Base-by-base conservation (phyloP, 2,329 filamentous ascomycete species). In the Penicillium brevicompactum region DNA sequence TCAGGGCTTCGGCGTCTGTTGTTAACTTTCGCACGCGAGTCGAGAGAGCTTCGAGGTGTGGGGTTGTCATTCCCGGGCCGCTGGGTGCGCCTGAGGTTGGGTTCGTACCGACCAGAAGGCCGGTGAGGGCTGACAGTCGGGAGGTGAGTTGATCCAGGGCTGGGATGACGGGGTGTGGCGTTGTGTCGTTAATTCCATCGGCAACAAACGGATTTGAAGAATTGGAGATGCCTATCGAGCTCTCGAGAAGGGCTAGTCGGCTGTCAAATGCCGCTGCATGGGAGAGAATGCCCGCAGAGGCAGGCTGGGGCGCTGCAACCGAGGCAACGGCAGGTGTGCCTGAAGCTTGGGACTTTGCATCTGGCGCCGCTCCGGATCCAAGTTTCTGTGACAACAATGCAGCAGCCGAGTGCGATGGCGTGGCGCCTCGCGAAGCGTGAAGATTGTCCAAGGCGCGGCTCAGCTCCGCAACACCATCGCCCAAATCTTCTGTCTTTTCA, bases 221-320 rank as follows among this genome's bases (percentile, higher is more conserved):
- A 21, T 87, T 86, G 40, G 86, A 88, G 46, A 96, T 83, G 9
- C 94, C 94, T 27, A 99, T 83, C 1, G 87, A 84, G 62, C 86
- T 86, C 77, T 99, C 94, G 46, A 99, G 79, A 30, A 89, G 78
- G 2, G 88, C 79, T 18, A 99, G 84, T 5, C 94, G 86, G 30
- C 85, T 83, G 70, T 97, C 93, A 67, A 99, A 97, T 59, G 94
- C 89, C 22, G 92, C 90, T 6, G 91, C 88, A 72, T 92, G 90
- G 32, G 87, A 85, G 34, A 97, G 80, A 24, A 90, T 47, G 74
- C 82, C 43, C 79, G 87, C 31, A 5, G 69, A 42, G 21, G 62
- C 44, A 43, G 47, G 46, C 38, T 58, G 45, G 2, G 49, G 37
- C 1, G 57, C 45, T 24, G 55, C 50, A 13, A 60, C 41, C 13